phyloP scores from a whole-genome alignment of 768 basidiomycete species.

The Coprinopsis cinerea region DNA sequence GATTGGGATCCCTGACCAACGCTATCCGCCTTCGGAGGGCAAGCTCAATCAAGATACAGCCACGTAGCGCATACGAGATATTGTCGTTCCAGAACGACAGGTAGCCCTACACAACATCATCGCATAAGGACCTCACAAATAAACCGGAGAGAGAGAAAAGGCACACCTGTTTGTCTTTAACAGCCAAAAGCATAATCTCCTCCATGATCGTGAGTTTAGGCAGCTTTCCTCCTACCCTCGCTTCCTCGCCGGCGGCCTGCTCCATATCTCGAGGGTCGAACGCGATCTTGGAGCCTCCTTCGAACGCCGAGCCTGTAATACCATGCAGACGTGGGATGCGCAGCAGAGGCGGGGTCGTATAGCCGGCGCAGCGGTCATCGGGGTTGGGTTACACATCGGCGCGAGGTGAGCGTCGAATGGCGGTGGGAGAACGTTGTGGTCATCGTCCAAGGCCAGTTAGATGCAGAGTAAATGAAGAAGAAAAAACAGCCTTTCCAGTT shows the following conservation, averaged over 20 bases:
- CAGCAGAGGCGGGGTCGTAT: not conserved
- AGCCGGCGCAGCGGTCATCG: not conserved
- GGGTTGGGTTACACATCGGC: not conserved
- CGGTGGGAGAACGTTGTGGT: not conserved
- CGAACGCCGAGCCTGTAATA: constrained; percentile 72
- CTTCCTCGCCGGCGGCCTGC: constrained; percentile 61
- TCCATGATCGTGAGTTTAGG: constrained; percentile 94
- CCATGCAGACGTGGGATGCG: not conserved
- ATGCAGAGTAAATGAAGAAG: not conserved
- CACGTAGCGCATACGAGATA: constrained; percentile 97
- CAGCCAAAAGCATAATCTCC: constrained; percentile 86
- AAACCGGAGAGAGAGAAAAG: not conserved
- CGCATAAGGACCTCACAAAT: not conserved
- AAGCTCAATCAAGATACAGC: constrained; percentile 95
- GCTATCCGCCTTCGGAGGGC: constrained; percentile 93
- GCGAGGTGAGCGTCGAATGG: not conserved
- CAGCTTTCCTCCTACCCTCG: constrained; percentile 58
- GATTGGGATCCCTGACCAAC: constrained; percentile 76
- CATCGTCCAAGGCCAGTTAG: not conserved
- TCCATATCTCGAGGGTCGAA: constrained; percentile 88
- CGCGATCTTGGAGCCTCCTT: constrained; percentile 83
- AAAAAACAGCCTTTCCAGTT: not conserved
- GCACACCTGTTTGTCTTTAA: constrained; percentile 92
- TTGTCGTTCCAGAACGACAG: constrained; percentile 99
- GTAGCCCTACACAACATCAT: constrained; percentile 54